phyloP scores from a whole-genome alignment of 164 flowering plant species.

The Sedum album region DNA sequence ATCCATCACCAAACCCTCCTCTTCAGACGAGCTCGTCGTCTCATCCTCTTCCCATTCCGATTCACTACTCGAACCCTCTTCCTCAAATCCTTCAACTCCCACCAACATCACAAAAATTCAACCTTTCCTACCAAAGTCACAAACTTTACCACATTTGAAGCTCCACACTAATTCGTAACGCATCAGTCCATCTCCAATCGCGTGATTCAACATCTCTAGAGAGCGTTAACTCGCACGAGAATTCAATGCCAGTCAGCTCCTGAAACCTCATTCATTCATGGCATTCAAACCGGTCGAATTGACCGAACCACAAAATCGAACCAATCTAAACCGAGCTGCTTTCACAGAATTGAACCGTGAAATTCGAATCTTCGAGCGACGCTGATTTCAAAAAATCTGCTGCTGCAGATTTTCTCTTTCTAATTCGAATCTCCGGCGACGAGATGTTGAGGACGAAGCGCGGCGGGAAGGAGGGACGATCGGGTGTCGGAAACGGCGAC shows the following conservation, averaged over 20 bases:
- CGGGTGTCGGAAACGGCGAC: constrained; percentile 38
- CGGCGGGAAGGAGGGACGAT: constrained; percentile 31
- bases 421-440: neutral
- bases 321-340: neutral
- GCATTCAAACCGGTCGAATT: neutral
- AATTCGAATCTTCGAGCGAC: neutral
- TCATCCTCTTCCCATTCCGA: neutral
- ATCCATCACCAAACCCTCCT: constrained; percentile 16
- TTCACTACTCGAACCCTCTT: neutral
- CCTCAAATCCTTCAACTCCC: neutral
- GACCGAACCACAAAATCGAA: neutral
- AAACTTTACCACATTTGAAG: neutral
- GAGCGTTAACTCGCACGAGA: constrained; percentile 3
- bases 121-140: neutral
- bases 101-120: neutral
- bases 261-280: neutral
- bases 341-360: neutral
- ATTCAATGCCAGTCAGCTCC: neutral
- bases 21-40: constrained; percentile 14
- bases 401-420: neutral
- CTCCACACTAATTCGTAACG: neutral
- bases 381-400: neutral
- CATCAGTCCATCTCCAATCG: neutral
- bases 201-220: constrained; percentile 6
- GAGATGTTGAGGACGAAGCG: constrained; percentile 38